These are phyloP conservation scores for Cyclotella distinguenda DNA, from an alignment of 108 stramenopile species.

Conservation along the genomic window DNA sequence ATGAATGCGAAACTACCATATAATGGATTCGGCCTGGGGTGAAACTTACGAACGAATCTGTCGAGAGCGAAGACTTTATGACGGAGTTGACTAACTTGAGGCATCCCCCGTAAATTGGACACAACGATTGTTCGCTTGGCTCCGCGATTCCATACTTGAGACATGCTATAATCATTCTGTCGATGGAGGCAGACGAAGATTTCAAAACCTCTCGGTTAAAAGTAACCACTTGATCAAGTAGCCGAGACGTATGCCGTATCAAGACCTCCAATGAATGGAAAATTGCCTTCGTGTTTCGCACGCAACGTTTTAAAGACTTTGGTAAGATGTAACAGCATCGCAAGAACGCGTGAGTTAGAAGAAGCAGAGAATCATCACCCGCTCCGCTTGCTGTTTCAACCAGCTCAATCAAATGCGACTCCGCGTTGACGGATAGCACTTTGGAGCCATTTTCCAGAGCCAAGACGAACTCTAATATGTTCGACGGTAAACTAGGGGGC, in stretches of 20 bases:
- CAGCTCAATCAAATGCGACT: slow-evolving; percentile 19
- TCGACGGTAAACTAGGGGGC: slow-evolving; percentile 1
- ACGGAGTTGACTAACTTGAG: slow-evolving; percentile 35
- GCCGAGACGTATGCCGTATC: slow-evolving; percentile 1
- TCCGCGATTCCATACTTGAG: slow-evolving; percentile 48
- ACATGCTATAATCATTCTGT: slow-evolving; percentile 31
- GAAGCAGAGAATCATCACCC: background rate
- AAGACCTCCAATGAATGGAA: slow-evolving; percentile 5
- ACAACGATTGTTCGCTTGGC: slow-evolving; percentile 1
- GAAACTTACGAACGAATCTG: slow-evolving; percentile 2
- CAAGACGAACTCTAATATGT: slow-evolving; percentile 11
- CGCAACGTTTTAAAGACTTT: slow-evolving; percentile 22
- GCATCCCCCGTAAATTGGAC: slow-evolving; percentile 31
- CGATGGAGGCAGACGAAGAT: slow-evolving; percentile 10
- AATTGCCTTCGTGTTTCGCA: slow-evolving; percentile 4
- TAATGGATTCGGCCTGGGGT: slow-evolving; percentile 40
- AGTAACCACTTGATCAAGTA: slow-evolving; percentile 4
- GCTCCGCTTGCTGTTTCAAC: background rate
- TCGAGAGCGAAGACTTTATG: slow-evolving; percentile 5
- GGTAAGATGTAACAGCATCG: slow-evolving; percentile 36
- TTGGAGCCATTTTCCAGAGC: slow-evolving; percentile 2
- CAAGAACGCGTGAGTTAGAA: slow-evolving; percentile 25
- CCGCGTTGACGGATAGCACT: slow-evolving; percentile 9
- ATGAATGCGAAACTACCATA: slow-evolving; percentile 47
- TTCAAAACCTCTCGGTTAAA: slow-evolving; percentile 19